A percentile compares a stretch with the other conserved stretches of the same genome.
These are phyloP conservation scores for Pseudogymnoascus sp. DNA, from an alignment of 2,329 filamentous ascomycete species.

Conservation along the genomic window DNA sequence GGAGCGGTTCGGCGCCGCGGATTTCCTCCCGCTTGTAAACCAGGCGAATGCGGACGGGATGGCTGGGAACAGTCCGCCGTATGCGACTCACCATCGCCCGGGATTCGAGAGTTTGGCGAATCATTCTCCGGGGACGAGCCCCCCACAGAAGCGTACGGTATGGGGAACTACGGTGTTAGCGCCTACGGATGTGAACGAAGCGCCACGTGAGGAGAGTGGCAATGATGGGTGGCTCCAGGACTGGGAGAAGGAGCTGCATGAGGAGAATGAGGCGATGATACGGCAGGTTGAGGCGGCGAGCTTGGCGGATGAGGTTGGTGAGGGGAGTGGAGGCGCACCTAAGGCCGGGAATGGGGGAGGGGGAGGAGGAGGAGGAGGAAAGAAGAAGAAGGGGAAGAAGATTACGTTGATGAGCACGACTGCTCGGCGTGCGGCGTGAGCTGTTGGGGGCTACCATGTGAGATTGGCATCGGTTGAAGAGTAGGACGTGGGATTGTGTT, in stretches of 20 bases:
- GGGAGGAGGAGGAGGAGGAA: constrained; percentile 29
- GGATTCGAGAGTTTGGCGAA: constrained; percentile 63
- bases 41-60: constrained; percentile 38
- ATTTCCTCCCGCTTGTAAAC: constrained; percentile 53
- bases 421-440: constrained; percentile 32
- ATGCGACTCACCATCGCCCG: constrained; percentile 46
- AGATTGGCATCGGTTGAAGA: background rate
- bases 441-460: background rate
- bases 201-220: constrained; percentile 20
- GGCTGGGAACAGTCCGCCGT: constrained; percentile 38
- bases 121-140: constrained; percentile 61
- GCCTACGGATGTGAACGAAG: constrained; percentile 31
- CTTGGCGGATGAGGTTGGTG: constrained; percentile 25
- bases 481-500: background rate
- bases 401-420: constrained; percentile 62
- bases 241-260: constrained; percentile 67
- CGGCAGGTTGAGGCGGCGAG: constrained; percentile 49
- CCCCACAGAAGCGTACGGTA: constrained; percentile 67
- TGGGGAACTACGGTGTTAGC: constrained; percentile 77
- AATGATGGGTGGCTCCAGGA: constrained; percentile 84
- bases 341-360: constrained; percentile 8
- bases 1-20: constrained; percentile 42
- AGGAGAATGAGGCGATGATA: constrained; percentile 50
- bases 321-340: constrained; percentile 25
- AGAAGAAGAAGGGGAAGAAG: constrained; percentile 65